Evolutionary conservation across 805 yeast species (phyloP), one percentile per base, ranked within the genome.

Genomic region (Starmerella floricola): DNA sequence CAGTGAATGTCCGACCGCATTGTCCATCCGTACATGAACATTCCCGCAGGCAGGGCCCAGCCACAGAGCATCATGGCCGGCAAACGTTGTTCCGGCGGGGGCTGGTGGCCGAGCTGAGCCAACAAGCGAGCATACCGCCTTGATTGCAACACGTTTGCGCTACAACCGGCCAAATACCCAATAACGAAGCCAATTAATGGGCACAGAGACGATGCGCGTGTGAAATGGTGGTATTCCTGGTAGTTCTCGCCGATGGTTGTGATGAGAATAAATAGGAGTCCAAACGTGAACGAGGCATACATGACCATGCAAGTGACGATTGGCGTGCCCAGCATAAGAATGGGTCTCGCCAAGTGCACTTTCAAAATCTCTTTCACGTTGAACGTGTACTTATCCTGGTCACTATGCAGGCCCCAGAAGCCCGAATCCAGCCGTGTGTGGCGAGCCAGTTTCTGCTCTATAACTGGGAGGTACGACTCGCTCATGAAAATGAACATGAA

Each of bases 1-100:
- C 76, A 73, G 56, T 79, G 94, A 32, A 84, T 73, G 32, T 61
- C 59, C 35, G 60, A 56, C 19, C 57, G 54, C 59, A 94, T 94
- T 10, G 88, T 67, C 95, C 95, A 86, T 42, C 84, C 75, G 57
- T 85, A 68, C 93, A 94, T 81, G 52, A 86, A 68, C 52, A 86
- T 64, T 37, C 95, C 95, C 40, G 74, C 66, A 23, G 93, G 79
- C 64, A 86, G 80, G 11, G 71, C 47, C 58, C 46, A 82, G 46
- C 31, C 78, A 74, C 30, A 91, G 85, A 31, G 68, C 62, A 83
- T 72, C 79, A 84, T 73, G 30, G 85, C 77, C 20, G 75, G 73
- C 46, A 86, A 66, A 58, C 95, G 73, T 31, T 75, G 79, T 61
- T 86, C 95, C 0, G 95, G 93, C 12, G 78, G 71, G 1, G 77